Conservation (phyloP, 148 eudicot genomes). For the Rhododendron henanense region DNA sequence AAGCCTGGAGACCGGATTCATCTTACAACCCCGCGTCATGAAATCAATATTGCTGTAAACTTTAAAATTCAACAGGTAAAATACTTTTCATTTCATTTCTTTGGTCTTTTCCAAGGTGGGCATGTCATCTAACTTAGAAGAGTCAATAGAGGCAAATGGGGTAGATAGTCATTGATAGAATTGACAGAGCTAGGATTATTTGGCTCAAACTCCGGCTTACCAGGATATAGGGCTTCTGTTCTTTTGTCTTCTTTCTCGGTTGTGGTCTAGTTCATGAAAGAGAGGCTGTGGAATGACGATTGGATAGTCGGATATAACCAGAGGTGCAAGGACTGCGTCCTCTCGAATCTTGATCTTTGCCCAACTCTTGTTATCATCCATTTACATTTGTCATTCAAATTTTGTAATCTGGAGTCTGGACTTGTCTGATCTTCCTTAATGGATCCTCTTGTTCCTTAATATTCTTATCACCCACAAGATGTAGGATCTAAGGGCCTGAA, state of each 20-base stretch:
- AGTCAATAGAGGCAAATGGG: not conserved
- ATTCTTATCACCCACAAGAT: slow-evolving; percentile 14
- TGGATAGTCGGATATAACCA: slow-evolving; percentile 72
- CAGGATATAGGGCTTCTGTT: slow-evolving; percentile 15
- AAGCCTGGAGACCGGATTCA: not conserved
- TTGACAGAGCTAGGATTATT: not conserved
- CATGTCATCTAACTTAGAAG: not conserved
- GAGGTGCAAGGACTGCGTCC: slow-evolving; percentile 72
- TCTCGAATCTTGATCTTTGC: slow-evolving; percentile 59
- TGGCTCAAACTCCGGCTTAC: not conserved
- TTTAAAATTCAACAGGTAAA: not conserved
- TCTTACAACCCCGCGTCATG: not conserved
- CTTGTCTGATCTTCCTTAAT: slow-evolving; percentile 6
- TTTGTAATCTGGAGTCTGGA: not conserved
- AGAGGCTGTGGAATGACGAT: slow-evolving; percentile 64
- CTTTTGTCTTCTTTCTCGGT: slow-evolving; percentile 31
- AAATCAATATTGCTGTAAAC: not conserved
- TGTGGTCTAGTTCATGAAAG: slow-evolving; percentile 32
- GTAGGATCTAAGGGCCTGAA: slow-evolving; percentile 21
- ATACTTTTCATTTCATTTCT: not conserved
- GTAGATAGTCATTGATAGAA: not conserved
- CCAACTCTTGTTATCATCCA: slow-evolving; percentile 49
- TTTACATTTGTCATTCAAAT: slow-evolving; percentile 12
- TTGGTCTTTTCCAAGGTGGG: not conserved
- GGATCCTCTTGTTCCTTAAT: slow-evolving; percentile 29